Percentiles rank a stretch among this genome's conserved stretches.
Conservation (phyloP, 768 basidiomycete species). For the Pisolithus sp. region DNA sequence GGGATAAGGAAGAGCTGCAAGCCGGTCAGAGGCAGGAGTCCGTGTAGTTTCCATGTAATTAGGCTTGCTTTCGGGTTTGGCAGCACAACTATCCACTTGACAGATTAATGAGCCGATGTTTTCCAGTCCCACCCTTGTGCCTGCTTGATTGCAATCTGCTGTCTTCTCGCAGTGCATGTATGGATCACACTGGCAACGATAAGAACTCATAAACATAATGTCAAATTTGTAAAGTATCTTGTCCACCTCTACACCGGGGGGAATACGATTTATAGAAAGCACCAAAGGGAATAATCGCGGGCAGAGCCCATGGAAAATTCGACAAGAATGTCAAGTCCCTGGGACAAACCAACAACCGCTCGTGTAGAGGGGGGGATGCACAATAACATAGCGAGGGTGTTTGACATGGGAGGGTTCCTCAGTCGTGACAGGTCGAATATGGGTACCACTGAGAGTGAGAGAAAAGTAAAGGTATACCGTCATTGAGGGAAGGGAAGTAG, state of each 20-base stretch:
- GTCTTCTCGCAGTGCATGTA: too few species aligned
- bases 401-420: constrained; percentile 8
- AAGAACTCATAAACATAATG: neutral
- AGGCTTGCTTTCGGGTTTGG: neutral
- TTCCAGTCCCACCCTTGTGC: neutral
- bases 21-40: neutral
- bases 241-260: neutral
- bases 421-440: constrained; percentile 17
- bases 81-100: too few species aligned
- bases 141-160: neutral
- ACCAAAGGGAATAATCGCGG: constrained; percentile 3
- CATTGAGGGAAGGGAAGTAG: constrained; percentile 1
- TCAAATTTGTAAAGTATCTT: neutral
- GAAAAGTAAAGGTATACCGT: constrained; percentile 9
- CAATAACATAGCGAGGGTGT: constrained; percentile 15
- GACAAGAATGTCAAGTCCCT: constrained; percentile 14
- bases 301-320: constrained; percentile 16
- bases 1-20: neutral
- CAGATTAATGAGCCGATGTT: too few species aligned
- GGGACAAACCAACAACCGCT: constrained; percentile 10
- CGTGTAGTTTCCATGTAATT: neutral
- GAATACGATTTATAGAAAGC: constrained; percentile 2
- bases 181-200: too few species aligned
- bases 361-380: constrained; percentile 14
- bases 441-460: constrained; percentile 19